Base-by-base conservation (phyloP, 495 filamentous ascomycete species). In the Chaetomium tenue region DNA sequence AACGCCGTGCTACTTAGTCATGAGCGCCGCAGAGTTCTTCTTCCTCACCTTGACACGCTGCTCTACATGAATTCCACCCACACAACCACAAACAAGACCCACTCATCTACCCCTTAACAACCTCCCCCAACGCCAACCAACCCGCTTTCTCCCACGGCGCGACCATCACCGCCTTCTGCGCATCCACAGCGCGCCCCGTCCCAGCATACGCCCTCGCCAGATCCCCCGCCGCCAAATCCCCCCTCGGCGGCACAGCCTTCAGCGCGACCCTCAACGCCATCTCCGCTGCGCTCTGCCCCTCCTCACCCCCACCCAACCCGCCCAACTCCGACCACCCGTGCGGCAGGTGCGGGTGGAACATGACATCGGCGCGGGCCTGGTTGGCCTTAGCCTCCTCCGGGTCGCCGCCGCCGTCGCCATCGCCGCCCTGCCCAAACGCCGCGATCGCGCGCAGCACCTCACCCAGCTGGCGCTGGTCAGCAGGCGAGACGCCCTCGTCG, bases 231-330 rank as follows among this genome's bases (percentile, higher is more conserved):
- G 81, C 84, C 30, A 95, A 76, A 28, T 83, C 79, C 3, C 91
- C 88, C 50, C 79, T 66, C 5, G 92, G 91, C 48, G 92, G 89
- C 11, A 89, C 84, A 20, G 81, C 84, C 67, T 86, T 87, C 23
- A 84, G 58, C n/a, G 91, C 92, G 18, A 91, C 89, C 68, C 88
- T 82, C 64, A 96, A 75, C 51, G 91, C 91, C 89, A 94, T 94
- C 58, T 88, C 84, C 0, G 89, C 86, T 4, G 90, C 83, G 71
- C 88, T 86, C 25, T 78, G 64, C 0, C 61, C 69, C 40, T 81
- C 79, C 2, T 81, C 83, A 11, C 69, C 75, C 6, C 69, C 75
- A 6, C 64, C 73, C 1, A 78, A 28, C 18, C 79, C 79, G 1
- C 88, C 85, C 52, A 97, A 76, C 51, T 1, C 90, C 86, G 82